Evolutionary conservation across 108 stramenopile genomes (phyloP), one percentile per base, ranked within the genome.

Genomic region (Fragilariopsis cylindrus): DNA sequence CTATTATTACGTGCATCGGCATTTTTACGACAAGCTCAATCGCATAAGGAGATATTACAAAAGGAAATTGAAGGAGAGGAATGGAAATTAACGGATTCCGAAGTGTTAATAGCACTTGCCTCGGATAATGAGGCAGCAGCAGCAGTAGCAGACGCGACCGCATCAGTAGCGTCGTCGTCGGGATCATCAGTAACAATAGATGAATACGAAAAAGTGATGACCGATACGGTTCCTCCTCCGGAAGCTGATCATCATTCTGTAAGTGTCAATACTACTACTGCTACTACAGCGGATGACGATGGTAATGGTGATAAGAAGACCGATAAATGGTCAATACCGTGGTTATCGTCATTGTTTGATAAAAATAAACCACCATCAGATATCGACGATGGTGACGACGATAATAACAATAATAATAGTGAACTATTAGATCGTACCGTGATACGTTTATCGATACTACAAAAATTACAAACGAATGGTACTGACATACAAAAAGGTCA

Each of bases 1-100:
- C 75, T 90, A 8, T 70, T 94, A 43, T 81, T 88, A 60, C 79
- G 90, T 13, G 80, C 93, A 3, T 72, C 84, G 48, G 93, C 93
- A 5, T 90, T 85, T 75, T 71, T 83, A 52, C 67, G 79, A 69
- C 78, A 85, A 55, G 88, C 90, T 1, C 74, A 77, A 39, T 74
- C 82, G 57, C 89, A 92, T 53, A 84, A 87, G 39, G 73, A 66
- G 15, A 63, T 68, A 39, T 57, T 94, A 48, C 75, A 76, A 18
- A 66, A 76, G 15, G 74, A 80, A 2, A 77, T 90, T 3, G 72
- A 72, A 9, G 60, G 43, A 7, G 82, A 91, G 53, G 73, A 53
- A 58, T 77, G 19, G 78, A 78, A 46, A 79, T 65, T 91, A 6
- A 87, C 89, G 4, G 62, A 75, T 9, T 45, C 79, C 9, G 19